Conservation (phyloP, 192 early-diverging fungal genomes). For the Linderina pennispora region DNA sequence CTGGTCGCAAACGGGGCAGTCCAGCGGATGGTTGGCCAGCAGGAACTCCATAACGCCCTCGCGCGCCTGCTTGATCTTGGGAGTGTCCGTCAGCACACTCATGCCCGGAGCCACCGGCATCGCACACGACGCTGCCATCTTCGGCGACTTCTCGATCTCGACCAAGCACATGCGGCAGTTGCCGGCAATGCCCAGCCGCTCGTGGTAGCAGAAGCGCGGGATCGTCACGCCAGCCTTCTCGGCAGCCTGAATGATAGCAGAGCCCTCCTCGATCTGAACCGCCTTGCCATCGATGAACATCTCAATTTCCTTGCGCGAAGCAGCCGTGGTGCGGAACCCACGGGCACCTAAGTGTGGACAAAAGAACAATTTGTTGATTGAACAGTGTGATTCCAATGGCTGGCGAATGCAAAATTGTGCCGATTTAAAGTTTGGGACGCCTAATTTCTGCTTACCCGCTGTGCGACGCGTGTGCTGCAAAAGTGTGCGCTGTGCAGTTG, state of each 20-base stretch:
- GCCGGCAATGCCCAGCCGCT: conserved; percentile 92
- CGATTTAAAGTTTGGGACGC: no score
- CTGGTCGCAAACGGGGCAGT: conserved; percentile 98
- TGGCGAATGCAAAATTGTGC: no score
- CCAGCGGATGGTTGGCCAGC: conserved; percentile 95
- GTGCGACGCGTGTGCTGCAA: no score
- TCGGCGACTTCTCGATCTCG: conserved; percentile 93
- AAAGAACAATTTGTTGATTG: background rate
- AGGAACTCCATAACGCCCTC: conserved; percentile 92
- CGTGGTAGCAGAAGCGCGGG: conserved; percentile 73
- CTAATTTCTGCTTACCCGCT: no score
- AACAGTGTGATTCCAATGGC: no score
- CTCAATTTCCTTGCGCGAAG: conserved; percentile 59
- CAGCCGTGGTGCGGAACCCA: conserved; percentile 6
- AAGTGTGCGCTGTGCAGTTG: background rate
- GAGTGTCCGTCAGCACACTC: conserved; percentile 93
- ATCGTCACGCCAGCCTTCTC: conserved; percentile 86
- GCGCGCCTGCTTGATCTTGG: conserved; percentile 93
- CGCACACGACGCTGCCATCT: conserved; percentile 94
- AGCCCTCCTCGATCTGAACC: conserved; percentile 84
- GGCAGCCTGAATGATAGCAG: conserved; percentile 96
- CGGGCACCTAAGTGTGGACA: background rate
- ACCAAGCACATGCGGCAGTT: conserved; percentile 99
- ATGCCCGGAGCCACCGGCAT: conserved; percentile 97
- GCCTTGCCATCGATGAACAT: conserved; percentile 88